Percentiles rank a stretch among this genome's conserved stretches.
These are phyloP conservation scores for Exophiala bonariae DNA, from an alignment of 2,329 filamentous ascomycete genomes.

Conservation along the genomic window DNA sequence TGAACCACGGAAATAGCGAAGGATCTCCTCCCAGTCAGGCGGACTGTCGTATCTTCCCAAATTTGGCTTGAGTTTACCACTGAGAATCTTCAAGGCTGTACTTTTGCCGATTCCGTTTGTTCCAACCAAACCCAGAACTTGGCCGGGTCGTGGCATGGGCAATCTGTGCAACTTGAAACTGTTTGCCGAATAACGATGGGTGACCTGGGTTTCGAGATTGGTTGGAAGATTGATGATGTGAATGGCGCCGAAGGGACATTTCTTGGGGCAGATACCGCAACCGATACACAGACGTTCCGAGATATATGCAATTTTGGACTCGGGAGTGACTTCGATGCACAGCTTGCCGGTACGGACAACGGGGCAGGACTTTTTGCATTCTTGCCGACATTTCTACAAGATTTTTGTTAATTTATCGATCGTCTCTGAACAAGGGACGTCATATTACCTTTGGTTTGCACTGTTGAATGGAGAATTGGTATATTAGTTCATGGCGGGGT, in stretches of 20 bases:
- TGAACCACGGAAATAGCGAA: constrained; percentile 97
- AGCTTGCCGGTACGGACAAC: constrained; percentile 97
- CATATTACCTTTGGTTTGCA: constrained; percentile 78
- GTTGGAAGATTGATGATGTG: constrained; percentile 99
- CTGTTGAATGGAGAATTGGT: constrained; percentile 49
- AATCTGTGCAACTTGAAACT: constrained; percentile 99
- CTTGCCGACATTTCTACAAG: constrained; percentile 98
- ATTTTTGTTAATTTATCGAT: constrained; percentile 29
- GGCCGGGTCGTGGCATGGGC: constrained; percentile 91
- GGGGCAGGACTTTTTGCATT: constrained; percentile 98
- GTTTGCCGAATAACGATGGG: constrained; percentile 98
- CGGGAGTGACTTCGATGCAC: constrained; percentile 87
- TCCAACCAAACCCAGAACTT: constrained; percentile 93
- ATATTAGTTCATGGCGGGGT: constrained; percentile 44
- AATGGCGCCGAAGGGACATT: constrained; percentile 97
- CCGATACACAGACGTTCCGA: constrained; percentile 95
- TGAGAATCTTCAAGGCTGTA: constrained; percentile 98
- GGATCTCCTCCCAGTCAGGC: constrained; percentile 97
- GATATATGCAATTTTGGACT: constrained; percentile 96
- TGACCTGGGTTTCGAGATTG: constrained; percentile 97
- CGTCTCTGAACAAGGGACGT: constrained; percentile 16
- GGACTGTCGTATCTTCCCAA: constrained; percentile 93
- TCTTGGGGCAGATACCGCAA: constrained; percentile 99
- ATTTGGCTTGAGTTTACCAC: constrained; percentile 97
- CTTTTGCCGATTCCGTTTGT: constrained; percentile 99